phyloP scores from a whole-genome alignment of 768 basidiomycete genomes.

The Wakefieldia striispora region DNA sequence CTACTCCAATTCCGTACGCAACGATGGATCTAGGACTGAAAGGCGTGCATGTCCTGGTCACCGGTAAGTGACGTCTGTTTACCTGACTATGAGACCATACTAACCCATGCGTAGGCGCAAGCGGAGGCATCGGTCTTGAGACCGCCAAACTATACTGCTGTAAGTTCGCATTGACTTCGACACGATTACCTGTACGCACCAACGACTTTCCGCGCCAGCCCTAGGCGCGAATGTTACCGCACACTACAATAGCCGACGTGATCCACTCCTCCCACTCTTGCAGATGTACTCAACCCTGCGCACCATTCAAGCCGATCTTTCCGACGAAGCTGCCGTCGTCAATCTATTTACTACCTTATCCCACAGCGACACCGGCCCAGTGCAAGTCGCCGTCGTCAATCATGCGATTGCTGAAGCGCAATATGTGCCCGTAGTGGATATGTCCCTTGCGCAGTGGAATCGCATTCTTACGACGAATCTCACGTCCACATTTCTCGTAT shows the following conservation, averaged over 20 bases:
- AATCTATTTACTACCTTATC: constrained; percentile 44
- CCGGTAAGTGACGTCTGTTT: constrained; percentile 37
- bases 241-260: constrained; percentile 56
- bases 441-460: constrained; percentile 64
- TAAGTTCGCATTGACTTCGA: constrained; percentile 24
- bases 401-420: constrained; percentile 49
- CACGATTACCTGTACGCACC: neutral
- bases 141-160: constrained; percentile 54
- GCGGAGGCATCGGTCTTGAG: constrained; percentile 69
- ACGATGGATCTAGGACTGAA: constrained; percentile 55
- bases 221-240: constrained; percentile 69
- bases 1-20: neutral
- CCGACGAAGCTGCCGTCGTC: constrained; percentile 48
- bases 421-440: constrained; percentile 48
- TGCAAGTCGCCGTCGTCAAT: constrained; percentile 60
- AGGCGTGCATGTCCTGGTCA: constrained; percentile 62
- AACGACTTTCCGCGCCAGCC: constrained; percentile 35
- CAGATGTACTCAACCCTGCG: constrained; percentile 34
- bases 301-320: constrained; percentile 52
- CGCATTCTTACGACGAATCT: constrained; percentile 57
- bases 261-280: constrained; percentile 41
- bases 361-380: constrained; percentile 33
- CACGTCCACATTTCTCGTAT: constrained; percentile 62
- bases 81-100: neutral
- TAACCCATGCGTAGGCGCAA: constrained; percentile 47